phyloP scores from a whole-genome alignment of 2,329 filamentous ascomycete genomes.

The Leptodontidium sp. region DNA sequence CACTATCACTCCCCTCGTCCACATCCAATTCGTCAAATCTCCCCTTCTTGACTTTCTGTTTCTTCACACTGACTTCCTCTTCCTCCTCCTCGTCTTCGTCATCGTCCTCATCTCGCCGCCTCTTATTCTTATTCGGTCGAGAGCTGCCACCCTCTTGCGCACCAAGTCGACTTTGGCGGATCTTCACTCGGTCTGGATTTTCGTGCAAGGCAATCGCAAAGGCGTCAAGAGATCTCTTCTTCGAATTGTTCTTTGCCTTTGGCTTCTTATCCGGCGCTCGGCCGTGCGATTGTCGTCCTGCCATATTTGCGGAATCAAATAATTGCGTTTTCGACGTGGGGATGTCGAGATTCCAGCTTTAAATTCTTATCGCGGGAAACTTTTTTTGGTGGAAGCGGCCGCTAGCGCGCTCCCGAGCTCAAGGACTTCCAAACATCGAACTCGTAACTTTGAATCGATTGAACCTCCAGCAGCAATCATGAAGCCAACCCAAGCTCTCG shows the following conservation, averaged over 20 bases:
- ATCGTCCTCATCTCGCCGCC: constrained; percentile 56
- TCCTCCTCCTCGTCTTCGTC: constrained; percentile 49
- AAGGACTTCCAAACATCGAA: constrained; percentile 1
- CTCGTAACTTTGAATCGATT: neutral
- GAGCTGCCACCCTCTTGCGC: constrained; percentile 55
- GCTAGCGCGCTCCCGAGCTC: constrained; percentile 33
- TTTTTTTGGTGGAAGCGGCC: constrained; percentile 40
- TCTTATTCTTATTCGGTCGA: constrained; percentile 48
- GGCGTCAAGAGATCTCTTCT: constrained; percentile 59
- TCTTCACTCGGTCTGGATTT: constrained; percentile 59
- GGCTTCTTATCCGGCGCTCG: constrained; percentile 42
- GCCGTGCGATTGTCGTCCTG: constrained; percentile 49
- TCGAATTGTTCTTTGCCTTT: constrained; percentile 55
- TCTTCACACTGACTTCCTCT: constrained; percentile 48
- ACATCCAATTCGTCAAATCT: constrained; percentile 54
- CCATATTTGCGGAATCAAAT: constrained; percentile 40
- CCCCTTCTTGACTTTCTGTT: constrained; percentile 42
- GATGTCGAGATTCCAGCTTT: neutral
- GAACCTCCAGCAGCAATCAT: constrained; percentile 51
- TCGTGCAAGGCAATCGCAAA: constrained; percentile 70
- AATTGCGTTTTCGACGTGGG: neutral
- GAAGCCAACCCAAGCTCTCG: constrained; percentile 73
- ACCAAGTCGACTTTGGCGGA: constrained; percentile 66
- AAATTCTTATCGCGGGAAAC: constrained; percentile 32
- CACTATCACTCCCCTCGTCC: constrained; percentile 71